These are phyloP conservation scores for Penicillium longicatenatum DNA, from an alignment of 495 filamentous ascomycete genomes.

Conservation along the genomic window DNA sequence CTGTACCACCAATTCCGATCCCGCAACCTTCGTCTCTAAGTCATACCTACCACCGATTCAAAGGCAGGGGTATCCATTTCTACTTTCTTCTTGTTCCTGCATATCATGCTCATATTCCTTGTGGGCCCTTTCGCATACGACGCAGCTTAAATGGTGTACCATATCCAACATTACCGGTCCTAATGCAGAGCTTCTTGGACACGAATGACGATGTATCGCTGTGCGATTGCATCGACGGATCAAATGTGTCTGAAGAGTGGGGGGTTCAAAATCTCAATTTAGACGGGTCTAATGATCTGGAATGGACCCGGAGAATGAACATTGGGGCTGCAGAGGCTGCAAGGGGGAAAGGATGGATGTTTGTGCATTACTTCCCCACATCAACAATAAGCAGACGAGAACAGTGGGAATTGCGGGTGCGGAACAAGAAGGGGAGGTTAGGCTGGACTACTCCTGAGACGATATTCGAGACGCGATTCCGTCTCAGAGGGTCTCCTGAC, in stretches of 20 bases:
- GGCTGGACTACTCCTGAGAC: conserved; percentile 32
- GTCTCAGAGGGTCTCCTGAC: conserved; percentile 30
- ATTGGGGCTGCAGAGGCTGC: conserved; percentile 18
- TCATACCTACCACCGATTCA: conserved; percentile 38
- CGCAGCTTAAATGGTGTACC: conserved; percentile 38
- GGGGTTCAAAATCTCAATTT: conserved; percentile 34
- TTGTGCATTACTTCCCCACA: conserved; percentile 28
- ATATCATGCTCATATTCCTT: conserved; percentile 32
- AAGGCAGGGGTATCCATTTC: conserved; percentile 32
- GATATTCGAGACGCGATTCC: conserved; percentile 32
- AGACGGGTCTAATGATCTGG: conserved; percentile 35
- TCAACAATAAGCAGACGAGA: conserved; percentile 27
- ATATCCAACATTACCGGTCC: conserved; percentile 35
- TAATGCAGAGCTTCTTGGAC: conserved; percentile 40
- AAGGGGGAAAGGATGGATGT: conserved; percentile 27
- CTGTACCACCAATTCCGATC: conserved; percentile 20
- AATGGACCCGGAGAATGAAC: conserved; percentile 35
- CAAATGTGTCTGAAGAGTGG: conserved; percentile 41
- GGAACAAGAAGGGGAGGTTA: conserved; percentile 29
- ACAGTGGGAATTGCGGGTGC: conserved; percentile 29
- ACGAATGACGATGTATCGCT: conserved; percentile 35
- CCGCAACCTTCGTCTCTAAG: conserved; percentile 30
- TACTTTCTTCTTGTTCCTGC: conserved; percentile 38
- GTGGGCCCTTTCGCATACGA: conserved; percentile 30
- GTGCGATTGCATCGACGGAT: conserved; percentile 40